Evolutionary conservation across 441 rosid species (phyloP).

Genomic region (Syzygium syzygioides): DNA sequence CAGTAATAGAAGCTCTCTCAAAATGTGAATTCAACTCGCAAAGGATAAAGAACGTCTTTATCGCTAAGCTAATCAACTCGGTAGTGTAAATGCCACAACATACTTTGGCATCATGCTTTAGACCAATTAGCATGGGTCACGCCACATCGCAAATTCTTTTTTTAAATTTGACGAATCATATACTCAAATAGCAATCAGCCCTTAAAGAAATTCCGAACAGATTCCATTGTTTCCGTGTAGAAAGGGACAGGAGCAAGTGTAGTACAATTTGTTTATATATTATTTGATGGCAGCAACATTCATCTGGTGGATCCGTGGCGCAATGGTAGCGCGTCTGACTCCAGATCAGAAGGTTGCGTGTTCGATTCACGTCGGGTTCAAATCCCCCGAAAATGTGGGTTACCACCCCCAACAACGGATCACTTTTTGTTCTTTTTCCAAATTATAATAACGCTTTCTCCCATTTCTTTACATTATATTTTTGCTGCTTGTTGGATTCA

Average conservation of each 20-base stretch:
- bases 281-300: accelerated
- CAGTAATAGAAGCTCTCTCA: neutral
- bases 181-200: neutral
- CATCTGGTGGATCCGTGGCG: neutral
- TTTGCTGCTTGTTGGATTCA: neutral
- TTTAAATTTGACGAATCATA: neutral
- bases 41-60: neutral
- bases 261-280: accelerated
- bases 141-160: neutral
- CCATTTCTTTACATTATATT: neutral
- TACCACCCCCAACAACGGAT: accelerated
- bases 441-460: neutral
- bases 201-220: neutral
- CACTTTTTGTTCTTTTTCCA: neutral
- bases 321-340: slow-evolving; percentile 13
- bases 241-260: neutral
- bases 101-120: neutral
- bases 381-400: neutral
- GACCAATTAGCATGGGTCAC: neutral
- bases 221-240: too few relatives aligned
- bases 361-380: slow-evolving; percentile 8
- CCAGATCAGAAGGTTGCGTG: slow-evolving; percentile 11
- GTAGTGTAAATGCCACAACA: neutral
- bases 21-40: neutral
- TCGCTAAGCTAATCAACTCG: neutral